Base-by-base conservation (phyloP, 1,284 basidiomycete species). In the Austroboletus novae-zelandiae region DNA sequence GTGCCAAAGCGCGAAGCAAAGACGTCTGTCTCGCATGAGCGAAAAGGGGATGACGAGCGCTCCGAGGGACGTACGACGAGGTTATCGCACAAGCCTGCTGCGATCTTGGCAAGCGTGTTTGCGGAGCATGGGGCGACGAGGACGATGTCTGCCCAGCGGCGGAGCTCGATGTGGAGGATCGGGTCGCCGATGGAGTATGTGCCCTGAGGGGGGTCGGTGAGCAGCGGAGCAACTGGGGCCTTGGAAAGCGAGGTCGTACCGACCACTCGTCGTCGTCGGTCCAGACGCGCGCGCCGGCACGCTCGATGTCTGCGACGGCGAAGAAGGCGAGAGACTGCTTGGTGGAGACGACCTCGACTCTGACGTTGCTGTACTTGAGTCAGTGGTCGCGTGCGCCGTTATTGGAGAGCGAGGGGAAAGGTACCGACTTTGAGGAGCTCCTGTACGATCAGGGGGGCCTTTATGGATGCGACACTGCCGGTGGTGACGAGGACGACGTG, bases 131-230 rank as follows among this genome's bases (percentile, higher is more conserved):
- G 97, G 0, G 94, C 94, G 37, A 99, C 78, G 37, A 99, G 82
- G 39, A 98, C 93, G 25, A 98, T 70, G 64, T 99, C 95, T 20
- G 95, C 94, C 96, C 96, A 99, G 45, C 96, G 79, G 6, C 96
- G 79, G 0, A 99, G 81, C 74, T 98, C 94, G 50, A 99, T 98
- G 68, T 99, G 96, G 37, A 98, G 75, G 51, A 99, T 96, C 0
- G 95, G 91, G 62, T 98, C 91, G 1, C 94, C 91, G 39, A 96
- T 81, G 54, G 78, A 79, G 57, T 79, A 86, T 67, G 67, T 69
- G 14, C 66, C 74, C 83, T 86, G 49, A 27, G 20, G 35, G 52
- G 4, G 4, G 8, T 18, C 20, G 20, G 20, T 23, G 20, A 23
- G 20, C 20, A 14, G 17, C 40, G 37, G 15, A 27, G 27, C 18